Percentiles rank a stretch among this genome's conserved stretches.
Conservation (phyloP, 2,329 filamentous ascomycete species). For the Botrytis fabae region DNA sequence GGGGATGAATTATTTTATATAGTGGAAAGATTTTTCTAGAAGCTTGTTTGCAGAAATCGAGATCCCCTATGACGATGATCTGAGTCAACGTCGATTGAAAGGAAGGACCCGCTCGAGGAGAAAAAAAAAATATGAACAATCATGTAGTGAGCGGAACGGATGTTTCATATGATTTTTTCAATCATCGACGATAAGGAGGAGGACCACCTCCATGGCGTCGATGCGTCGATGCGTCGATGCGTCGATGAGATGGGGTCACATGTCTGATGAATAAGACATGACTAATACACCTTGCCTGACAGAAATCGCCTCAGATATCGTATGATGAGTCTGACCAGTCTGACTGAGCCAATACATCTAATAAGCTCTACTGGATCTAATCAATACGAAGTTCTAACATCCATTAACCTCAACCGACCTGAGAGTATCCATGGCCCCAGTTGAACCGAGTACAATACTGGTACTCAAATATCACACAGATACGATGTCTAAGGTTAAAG, state of each 20-base stretch:
- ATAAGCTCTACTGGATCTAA: background rate
- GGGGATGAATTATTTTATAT: background rate
- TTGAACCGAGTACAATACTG: background rate
- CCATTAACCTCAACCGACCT: background rate
- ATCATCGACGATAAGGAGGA: background rate
- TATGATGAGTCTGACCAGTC: slow-evolving; percentile 4
- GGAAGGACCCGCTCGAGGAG: background rate
- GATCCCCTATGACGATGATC: slow-evolving; percentile 15
- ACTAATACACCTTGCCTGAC: background rate
- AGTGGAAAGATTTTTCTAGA: background rate
- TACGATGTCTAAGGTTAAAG: background rate
- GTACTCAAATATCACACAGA: background rate
- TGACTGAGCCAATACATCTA: background rate
- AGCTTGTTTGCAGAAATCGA: background rate
- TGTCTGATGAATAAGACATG: background rate
- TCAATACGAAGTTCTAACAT: background rate
- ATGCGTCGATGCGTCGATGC: background rate
- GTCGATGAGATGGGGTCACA: background rate
- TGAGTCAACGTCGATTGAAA: background rate
- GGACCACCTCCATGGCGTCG: background rate
- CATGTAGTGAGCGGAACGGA: background rate
- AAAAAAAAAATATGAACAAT: background rate
- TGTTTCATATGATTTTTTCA: background rate
- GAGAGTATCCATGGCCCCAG: background rate
- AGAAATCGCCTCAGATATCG: background rate